A percentile compares a stretch with the other conserved stretches of the same genome.
Evolutionary conservation across 805 yeast species (phyloP).

Genomic region (Candida boleticola): DNA sequence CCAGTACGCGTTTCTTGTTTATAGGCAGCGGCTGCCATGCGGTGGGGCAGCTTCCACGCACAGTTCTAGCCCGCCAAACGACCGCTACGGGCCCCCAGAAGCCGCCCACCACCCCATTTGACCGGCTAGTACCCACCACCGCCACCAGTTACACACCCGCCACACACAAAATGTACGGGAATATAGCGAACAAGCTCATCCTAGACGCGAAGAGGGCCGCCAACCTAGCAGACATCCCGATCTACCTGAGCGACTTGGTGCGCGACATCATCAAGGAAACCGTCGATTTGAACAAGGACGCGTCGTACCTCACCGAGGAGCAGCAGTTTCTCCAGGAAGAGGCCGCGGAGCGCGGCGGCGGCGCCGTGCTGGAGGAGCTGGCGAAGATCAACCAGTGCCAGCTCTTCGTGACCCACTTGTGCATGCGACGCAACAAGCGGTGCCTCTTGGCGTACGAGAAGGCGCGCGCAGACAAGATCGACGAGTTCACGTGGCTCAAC

Average conservation of each 20-base stretch:
- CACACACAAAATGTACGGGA: conserved; percentile 72
- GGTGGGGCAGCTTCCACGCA: too few relatives aligned
- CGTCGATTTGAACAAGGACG: conserved; percentile 56
- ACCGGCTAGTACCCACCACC: too few relatives aligned
- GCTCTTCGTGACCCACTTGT: conserved; percentile 65
- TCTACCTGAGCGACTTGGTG: conserved; percentile 70
- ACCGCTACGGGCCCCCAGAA: too few relatives aligned
- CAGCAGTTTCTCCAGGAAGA: conserved; percentile 18
- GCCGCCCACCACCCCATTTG: too few relatives aligned
- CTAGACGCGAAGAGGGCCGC: conserved; percentile 81
- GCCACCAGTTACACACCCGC: too few relatives aligned
- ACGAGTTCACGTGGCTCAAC: conserved; percentile 69
- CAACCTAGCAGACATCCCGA: conserved; percentile 61
- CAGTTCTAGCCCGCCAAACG: too few relatives aligned
- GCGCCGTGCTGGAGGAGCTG: conserved; percentile 22
- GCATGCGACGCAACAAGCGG: conserved; percentile 85
- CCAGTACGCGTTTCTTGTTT: too few relatives aligned
- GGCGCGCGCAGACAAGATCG: conserved; percentile 65
- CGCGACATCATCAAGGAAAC: conserved; percentile 71
- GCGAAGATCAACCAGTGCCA: conserved; percentile 58
- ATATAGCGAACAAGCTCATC: conserved; percentile 76
- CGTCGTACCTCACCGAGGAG: conserved; percentile 44
- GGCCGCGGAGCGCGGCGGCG: conserved; percentile 9
- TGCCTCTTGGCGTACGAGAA: conserved; percentile 83
- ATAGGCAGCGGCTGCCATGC: too few relatives aligned